phyloP scores from a whole-genome alignment of 2,329 filamentous ascomycete genomes.

The Ceratocystis cacaofunesta region DNA sequence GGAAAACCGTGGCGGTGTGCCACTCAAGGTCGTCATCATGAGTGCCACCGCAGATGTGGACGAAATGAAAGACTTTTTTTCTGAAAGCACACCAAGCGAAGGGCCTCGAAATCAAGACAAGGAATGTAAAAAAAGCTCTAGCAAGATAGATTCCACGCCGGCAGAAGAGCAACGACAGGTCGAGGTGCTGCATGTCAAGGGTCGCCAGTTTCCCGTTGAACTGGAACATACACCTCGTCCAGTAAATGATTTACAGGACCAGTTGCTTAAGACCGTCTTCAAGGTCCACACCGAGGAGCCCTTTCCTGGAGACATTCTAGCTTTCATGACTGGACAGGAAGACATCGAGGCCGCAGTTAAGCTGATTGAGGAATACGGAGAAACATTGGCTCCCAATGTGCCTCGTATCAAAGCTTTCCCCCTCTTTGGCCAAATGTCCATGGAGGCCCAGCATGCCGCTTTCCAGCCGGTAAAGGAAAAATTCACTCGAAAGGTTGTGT shows the following conservation, averaged over 20 bases:
- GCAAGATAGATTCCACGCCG: too few species aligned
- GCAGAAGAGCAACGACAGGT: conserved; percentile 10
- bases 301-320: conserved; percentile 83
- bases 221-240: conserved; percentile 59
- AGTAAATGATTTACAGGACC: conserved; percentile 67
- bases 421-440: conserved; percentile 79
- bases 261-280: conserved; percentile 67
- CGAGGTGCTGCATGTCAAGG: conserved; percentile 48
- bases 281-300: conserved; percentile 77
- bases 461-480: conserved; percentile 59
- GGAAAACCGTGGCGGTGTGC: conserved; percentile 51
- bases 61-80: conserved; percentile 55
- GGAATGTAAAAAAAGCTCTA: neutral
- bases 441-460: conserved; percentile 70
- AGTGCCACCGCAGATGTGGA: conserved; percentile 89
- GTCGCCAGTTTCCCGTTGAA: conserved; percentile 74
- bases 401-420: conserved; percentile 62
- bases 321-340: conserved; percentile 85
- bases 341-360: conserved; percentile 73
- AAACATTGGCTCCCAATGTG: conserved; percentile 55
- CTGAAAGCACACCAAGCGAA: conserved; percentile 16
- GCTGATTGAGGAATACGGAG: conserved; percentile 65
- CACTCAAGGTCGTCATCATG: conserved; percentile 87
- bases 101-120: neutral
- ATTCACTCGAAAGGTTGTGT: conserved; percentile 73